Base-by-base conservation (phyloP, 257 asterid genomes). In the Primulina huaijiensis region DNA sequence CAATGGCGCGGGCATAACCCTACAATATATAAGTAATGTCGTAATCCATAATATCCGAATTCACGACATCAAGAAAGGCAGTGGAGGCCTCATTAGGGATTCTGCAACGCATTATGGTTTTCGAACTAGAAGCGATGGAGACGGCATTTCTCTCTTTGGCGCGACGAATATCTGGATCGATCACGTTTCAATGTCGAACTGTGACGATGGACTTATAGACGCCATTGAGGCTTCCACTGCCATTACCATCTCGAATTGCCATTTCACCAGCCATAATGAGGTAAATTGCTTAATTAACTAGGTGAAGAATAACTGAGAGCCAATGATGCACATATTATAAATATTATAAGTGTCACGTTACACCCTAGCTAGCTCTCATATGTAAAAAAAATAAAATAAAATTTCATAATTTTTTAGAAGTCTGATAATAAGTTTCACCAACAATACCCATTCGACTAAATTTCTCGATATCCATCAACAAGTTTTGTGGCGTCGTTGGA, bases 211-310 rank as follows among this genome's bases (percentile, higher is more conserved):
- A 1, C 80, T 88, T 0, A 86, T 88, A 5, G 95, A 88, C 52
- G 89, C 76, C 7, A 76, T 86, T 19, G 31, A 82, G 57, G 84
- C 76, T 46, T 86, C 92, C 25, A 88, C 92, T 0, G 92, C 87
- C 43, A 77, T 88, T 70, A 88, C 95, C 73, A 79, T 88, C 77
- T 86, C 95, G 34, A 88, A 88, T 23, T 78, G 85, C 67, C 92
- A 86, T 75, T 82, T 82, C 29, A 74, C 87, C 21, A 71, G 72
- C 0, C 95, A 88, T 38, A 75, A 88, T 31, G 86, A 87, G 12
- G 92, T 23, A 23, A 23, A 23, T 23, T 23, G 25, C 25, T 23
- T 23, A 23, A 23, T 23, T 23, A 23, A 23, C 1, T 23, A 23
- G 25, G 1, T 23, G 25, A 23, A 23, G 25, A 23, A 23, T 23